Percentiles rank a stretch among this genome's conserved stretches.
phyloP scores from a whole-genome alignment of 2,329 filamentous ascomycete species.

The Ceratocystis albifundus region DNA sequence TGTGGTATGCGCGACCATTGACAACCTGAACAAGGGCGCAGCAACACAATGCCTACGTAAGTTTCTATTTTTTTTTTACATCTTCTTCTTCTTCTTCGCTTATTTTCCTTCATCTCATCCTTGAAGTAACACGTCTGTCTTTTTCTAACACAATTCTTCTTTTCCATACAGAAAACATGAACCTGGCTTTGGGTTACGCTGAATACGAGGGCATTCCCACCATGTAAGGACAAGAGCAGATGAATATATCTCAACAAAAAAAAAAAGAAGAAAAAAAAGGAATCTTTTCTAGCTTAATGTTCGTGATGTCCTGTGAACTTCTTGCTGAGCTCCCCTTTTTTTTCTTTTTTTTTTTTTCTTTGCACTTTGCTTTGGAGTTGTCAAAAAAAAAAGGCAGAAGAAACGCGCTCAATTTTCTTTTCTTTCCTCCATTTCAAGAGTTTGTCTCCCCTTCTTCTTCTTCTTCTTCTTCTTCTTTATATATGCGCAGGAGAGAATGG shows the following conservation, averaged over 20 bases:
- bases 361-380: neutral
- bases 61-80: too few relatives aligned
- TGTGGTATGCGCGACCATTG: slow-evolving; percentile 87
- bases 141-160: neutral
- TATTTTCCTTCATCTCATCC: slow-evolving; percentile 9
- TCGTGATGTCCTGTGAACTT: neutral
- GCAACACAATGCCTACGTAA: slow-evolving; percentile 84
- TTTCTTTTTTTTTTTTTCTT: neutral
- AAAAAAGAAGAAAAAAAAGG: too few relatives aligned
- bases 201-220: slow-evolving; percentile 78
- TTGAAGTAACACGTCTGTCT: slow-evolving; percentile 10
- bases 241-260: neutral
- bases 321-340: neutral
- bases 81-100: too few relatives aligned
- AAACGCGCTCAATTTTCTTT: neutral
- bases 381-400: neutral
- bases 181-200: slow-evolving; percentile 74
- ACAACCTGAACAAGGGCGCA: slow-evolving; percentile 87
- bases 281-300: neutral
- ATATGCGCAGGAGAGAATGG: neutral
- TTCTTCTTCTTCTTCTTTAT: neutral
- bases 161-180: slow-evolving; percentile 65
- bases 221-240: slow-evolving; percentile 29
- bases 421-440: neutral
- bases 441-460: neutral